Evolutionary conservation across 257 asterid genomes (phyloP), one percentile per base, ranked within the genome.

Genomic region (Penstemon eatonii): DNA sequence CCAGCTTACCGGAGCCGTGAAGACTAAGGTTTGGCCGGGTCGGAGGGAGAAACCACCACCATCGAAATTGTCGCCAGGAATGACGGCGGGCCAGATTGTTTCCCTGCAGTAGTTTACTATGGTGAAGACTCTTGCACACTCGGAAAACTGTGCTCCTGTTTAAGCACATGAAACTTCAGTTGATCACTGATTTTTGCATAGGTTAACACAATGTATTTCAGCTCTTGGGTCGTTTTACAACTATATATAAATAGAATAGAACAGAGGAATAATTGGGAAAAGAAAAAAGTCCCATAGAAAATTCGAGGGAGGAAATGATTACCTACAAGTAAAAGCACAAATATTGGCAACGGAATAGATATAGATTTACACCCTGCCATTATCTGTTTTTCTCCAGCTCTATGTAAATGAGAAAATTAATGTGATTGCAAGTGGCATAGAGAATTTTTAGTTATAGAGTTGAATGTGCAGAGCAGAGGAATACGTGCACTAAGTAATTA

Each of bases 81-180:
- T 72, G 39, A 80, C 81, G 3, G 89, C 97, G 2, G 98, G 99
- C 99, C 99, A 93, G 52, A 93, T 75, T 19, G 96, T 90, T 72
- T 93, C 91, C 53, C 58, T 67, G 85, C 99, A 93, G 73, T 87
- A 60, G 80, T 90, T 93, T 45, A 79, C 79, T 6, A 93, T 80
- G 47, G 99, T 93, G 83, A 93, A 93, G 11, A 79, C 60, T 81
- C 97, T 85, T 8, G 89, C 88, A 11, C 84, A 57, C 5, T 85
- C 80, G 0, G 88, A 84, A 6, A 64, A 43, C 37, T 69, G 74
- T 57, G 78, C 0, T n/a, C 82, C 97, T 91, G 85, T 33, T 46
- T 60, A 59, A 42, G 25, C 46, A 68, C 43, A 25, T n/a, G 50
- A 57, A 42, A 12, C 25, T 37, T 33, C 7, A 2, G 8, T 7